Percentiles rank a stretch among this genome's conserved stretches.
Conservation (phyloP, 768 basidiomycete genomes). For the Suillus brevipes region DNA sequence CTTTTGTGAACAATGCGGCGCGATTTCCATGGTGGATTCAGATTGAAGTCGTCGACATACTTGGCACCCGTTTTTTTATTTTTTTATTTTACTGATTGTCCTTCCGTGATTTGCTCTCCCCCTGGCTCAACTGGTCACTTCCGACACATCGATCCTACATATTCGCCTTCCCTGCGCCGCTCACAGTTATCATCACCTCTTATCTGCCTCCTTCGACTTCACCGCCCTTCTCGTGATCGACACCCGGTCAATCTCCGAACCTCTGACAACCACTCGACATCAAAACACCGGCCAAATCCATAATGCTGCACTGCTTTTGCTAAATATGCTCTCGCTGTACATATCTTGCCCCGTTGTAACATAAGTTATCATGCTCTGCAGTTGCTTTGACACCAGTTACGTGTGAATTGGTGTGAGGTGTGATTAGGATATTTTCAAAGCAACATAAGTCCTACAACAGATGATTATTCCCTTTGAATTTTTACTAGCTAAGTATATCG, state of each 20-base stretch:
- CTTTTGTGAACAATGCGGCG: slow-evolving; percentile 85
- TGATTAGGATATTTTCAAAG: no score
- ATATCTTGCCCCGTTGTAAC: slow-evolving; percentile 33
- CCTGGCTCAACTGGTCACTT: slow-evolving; percentile 13
- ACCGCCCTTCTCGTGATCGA: slow-evolving; percentile 14
- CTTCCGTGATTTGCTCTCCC: slow-evolving; percentile 24
- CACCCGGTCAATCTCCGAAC: slow-evolving; percentile 23
- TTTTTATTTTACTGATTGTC: slow-evolving; percentile 34
- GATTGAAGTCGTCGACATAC: slow-evolving; percentile 39
- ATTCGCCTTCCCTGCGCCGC: slow-evolving; percentile 25
- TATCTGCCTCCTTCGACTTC: slow-evolving; percentile 16
- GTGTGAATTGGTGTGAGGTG: not conserved
- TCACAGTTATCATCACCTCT: slow-evolving; percentile 13
- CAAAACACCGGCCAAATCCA: slow-evolving; percentile 14
- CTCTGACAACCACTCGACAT: slow-evolving; percentile 19
- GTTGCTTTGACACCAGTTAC: slow-evolving; percentile 16
- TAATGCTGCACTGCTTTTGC: slow-evolving; percentile 22
- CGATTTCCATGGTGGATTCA: slow-evolving; percentile 84
- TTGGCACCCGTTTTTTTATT: slow-evolving; percentile 22
- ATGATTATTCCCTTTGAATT: not conserved
- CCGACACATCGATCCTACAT: slow-evolving; percentile 28
- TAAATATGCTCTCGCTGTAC: slow-evolving; percentile 29
- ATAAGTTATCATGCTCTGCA: slow-evolving; percentile 6
- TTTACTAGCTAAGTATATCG: slow-evolving; percentile 5
- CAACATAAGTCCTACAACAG: not conserved